Evolutionary conservation across 495 filamentous ascomycete species (phyloP).

Genomic region (Trichoderma gamsii): DNA sequence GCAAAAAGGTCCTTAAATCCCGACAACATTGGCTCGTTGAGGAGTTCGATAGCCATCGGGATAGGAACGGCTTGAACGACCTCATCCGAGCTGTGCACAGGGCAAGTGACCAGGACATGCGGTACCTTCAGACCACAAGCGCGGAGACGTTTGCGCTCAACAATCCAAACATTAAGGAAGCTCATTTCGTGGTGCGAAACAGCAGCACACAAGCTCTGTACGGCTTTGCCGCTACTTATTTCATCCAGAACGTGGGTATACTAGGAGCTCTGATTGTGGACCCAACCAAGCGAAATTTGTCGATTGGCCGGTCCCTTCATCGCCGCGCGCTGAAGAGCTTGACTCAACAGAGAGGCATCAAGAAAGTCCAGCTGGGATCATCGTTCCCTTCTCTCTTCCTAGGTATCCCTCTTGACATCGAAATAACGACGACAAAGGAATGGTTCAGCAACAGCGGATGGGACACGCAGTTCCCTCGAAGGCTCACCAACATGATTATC

Average conservation of each 20-base stretch:
- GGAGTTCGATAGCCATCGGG: constrained; percentile 69
- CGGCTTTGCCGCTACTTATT: constrained; percentile 85
- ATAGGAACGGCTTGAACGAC: constrained; percentile 60
- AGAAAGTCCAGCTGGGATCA: constrained; percentile 71
- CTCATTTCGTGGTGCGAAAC: constrained; percentile 87
- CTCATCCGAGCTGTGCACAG: constrained; percentile 59
- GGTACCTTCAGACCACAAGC: constrained; percentile 59
- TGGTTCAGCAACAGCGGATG: constrained; percentile 49
- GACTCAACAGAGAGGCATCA: constrained; percentile 57
- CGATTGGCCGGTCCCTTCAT: constrained; percentile 79
- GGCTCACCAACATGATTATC: constrained; percentile 55
- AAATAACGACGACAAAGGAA: constrained; percentile 43
- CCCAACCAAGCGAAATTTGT: constrained; percentile 71
- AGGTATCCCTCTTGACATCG: constrained; percentile 60
- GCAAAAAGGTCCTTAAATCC: constrained; percentile 71
- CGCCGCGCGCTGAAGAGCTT: constrained; percentile 68
- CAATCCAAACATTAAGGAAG: constrained; percentile 61
- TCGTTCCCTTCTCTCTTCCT: constrained; percentile 72
- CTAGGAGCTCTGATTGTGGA: constrained; percentile 81
- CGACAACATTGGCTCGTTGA: constrained; percentile 88
- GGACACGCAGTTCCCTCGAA: constrained; percentile 45
- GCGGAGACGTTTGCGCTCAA: constrained; percentile 69
- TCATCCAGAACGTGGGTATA: constrained; percentile 65
- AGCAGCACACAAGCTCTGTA: constrained; percentile 81
- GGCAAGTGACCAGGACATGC: constrained; percentile 48